Percentiles rank a stretch among this genome's conserved stretches.
These are phyloP conservation scores for Jaenimonas drosophilae DNA, from an alignment of 208 protist species.

Conservation along the genomic window DNA sequence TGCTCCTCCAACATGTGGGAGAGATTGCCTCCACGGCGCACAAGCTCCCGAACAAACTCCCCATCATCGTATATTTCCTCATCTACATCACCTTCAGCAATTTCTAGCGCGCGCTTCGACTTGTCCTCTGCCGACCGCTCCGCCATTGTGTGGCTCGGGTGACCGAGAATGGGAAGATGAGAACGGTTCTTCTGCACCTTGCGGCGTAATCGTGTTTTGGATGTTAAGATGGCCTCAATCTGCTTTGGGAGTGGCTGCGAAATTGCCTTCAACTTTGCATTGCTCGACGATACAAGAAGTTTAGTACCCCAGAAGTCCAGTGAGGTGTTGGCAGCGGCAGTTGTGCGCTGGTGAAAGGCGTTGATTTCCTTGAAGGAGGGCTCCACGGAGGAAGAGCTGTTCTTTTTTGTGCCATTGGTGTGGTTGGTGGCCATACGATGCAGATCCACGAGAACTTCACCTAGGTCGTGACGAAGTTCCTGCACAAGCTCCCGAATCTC, in stretches of 20 bases:
- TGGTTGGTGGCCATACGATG: neutral
- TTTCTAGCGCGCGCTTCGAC: conserved; percentile 32
- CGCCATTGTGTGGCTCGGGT: conserved; percentile 44
- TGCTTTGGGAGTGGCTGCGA: conserved; percentile 66
- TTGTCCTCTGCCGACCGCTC: conserved; percentile 11
- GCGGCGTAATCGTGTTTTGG: conserved; percentile 35
- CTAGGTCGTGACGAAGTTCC: conserved; percentile 3
- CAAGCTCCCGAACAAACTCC: conserved; percentile 72
- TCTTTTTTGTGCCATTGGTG: neutral
- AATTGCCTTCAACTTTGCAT: conserved; percentile 49
- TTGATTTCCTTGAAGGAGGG: conserved; percentile 13
- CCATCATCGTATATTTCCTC: conserved; percentile 74
- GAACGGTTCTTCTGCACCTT: conserved; percentile 69
- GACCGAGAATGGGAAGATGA: conserved; percentile 54
- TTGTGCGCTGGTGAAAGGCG: conserved; percentile 29
- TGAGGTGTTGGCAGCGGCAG: conserved; percentile 28
- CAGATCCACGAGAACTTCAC: conserved; percentile 8
- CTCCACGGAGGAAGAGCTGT: neutral
- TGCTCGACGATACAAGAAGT: conserved; percentile 40
- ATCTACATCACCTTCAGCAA: conserved; percentile 73
- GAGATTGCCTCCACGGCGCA: conserved; percentile 46
- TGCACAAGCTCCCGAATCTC: conserved; percentile 2
- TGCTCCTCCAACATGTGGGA: conserved; percentile 49
- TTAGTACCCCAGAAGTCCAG: conserved; percentile 71
- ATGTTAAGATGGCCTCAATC: conserved; percentile 51